These are phyloP conservation scores for Glutinoglossum americanum DNA, from an alignment of 495 filamentous ascomycete genomes.

Conservation along the genomic window DNA sequence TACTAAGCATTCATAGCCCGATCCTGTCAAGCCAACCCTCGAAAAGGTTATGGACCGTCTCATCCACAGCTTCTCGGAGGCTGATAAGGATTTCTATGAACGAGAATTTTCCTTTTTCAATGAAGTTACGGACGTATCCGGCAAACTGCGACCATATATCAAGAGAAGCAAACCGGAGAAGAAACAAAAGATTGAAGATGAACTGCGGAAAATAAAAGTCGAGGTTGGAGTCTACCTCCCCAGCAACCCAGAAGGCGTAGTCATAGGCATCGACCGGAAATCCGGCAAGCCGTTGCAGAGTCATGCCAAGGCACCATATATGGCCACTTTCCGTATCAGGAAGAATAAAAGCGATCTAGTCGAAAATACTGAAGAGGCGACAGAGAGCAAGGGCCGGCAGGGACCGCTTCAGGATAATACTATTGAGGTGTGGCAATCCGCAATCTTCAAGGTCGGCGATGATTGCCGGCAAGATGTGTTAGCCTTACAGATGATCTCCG, in stretches of 20 bases:
- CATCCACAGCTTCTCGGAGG: slow-evolving; percentile 54
- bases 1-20: slow-evolving; percentile 40
- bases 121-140: slow-evolving; percentile 86
- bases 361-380: slow-evolving; percentile 24
- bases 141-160: slow-evolving; percentile 84
- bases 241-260: slow-evolving; percentile 87
- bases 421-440: slow-evolving; percentile 91
- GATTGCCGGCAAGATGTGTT: slow-evolving; percentile 96
- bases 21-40: slow-evolving; percentile 76
- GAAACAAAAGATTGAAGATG: slow-evolving; percentile 97
- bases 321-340: slow-evolving; percentile 94
- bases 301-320: slow-evolving; percentile 94
- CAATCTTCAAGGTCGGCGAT: slow-evolving; percentile 99
- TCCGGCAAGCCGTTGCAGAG: slow-evolving; percentile 92
- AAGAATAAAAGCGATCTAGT: slow-evolving; percentile 36
- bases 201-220: slow-evolving; percentile 86
- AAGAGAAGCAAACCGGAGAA: slow-evolving; percentile 88
- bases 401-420: slow-evolving; percentile 18
- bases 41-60: slow-evolving; percentile 77
- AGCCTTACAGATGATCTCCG: slow-evolving; percentile 91
- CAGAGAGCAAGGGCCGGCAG: slow-evolving; percentile 13
- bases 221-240: slow-evolving; percentile 94
- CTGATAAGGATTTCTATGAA: slow-evolving; percentile 74
- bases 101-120: slow-evolving; percentile 95
- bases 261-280: slow-evolving; percentile 93